Evolutionary conservation across 2,329 filamentous ascomycete species (phyloP), one percentile per base, ranked within the genome.

Genomic region (Sporothrix humicola): DNA sequence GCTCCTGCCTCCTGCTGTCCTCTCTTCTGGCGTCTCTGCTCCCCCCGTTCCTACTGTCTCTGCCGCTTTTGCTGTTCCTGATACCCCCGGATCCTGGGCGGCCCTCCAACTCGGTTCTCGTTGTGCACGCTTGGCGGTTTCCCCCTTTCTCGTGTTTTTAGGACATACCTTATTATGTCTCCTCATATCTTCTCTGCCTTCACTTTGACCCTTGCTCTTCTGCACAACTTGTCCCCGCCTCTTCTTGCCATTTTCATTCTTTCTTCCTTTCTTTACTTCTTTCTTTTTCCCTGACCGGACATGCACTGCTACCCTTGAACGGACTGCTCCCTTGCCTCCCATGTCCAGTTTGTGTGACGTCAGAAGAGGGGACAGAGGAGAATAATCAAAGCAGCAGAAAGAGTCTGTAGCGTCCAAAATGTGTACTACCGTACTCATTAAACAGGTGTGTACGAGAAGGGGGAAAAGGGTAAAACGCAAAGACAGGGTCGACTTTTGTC

Each of bases 341-440:
- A 48, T 37, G 15, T 23, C 7, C 23, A 17, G 13, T 48, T 50
- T 37, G 65, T 68, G 23, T 8, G 8, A 52, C 46, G 20, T 20
- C 37, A 15, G 15, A 17, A n/a, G 46, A 52, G 46, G 46, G 23
- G 61, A 15, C 8, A 23, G 7, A 48, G n/a, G 10, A 26, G 9
- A 7, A 37, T 37, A 37, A 7, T 37, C 31, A 31, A 15, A 17
- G 26, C n/a, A 12, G 26, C 3, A 8, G 56, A 31, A 17, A 7
- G 13, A 48, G 42, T 46, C 15, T 9, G 46, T 68, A 50, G 42
- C n/a, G 20, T 37, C 44, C n/a, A 8, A 37, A 52, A 20, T 52
- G 46, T 68, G 65, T 68, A 12, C 23, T 8, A 68, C 65, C 65
- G 52, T 46, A 52, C 46, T 52, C 46, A 52, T 68, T 52, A 31